Conservation (phyloP, 495 filamentous ascomycete species). For the Daldinia decipiens region DNA sequence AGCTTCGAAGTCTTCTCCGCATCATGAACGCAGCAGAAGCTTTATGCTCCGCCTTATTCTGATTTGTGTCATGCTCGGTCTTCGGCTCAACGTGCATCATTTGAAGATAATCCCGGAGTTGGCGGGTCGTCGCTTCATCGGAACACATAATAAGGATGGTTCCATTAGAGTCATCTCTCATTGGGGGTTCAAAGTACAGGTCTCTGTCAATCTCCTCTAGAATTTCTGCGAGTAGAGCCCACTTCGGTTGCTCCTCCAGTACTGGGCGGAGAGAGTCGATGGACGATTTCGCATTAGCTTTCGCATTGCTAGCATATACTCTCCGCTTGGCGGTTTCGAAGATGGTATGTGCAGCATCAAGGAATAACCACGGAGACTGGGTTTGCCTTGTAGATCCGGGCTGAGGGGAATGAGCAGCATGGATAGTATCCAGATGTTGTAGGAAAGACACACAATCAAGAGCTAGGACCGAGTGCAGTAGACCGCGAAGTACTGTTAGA, state of each 20-base stretch:
- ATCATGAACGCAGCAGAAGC: slow-evolving; percentile 88
- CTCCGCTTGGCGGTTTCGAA: slow-evolving; percentile 90
- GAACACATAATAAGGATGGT: slow-evolving; percentile 95
- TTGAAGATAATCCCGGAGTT: slow-evolving; percentile 90
- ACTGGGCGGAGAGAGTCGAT: slow-evolving; percentile 82
- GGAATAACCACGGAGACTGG: slow-evolving; percentile 95
- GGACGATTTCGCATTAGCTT: slow-evolving; percentile 53
- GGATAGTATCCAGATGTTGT: slow-evolving; percentile 92
- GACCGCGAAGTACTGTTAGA: slow-evolving; percentile 82
- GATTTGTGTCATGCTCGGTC: slow-evolving; percentile 51
- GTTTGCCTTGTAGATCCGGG: slow-evolving; percentile 87
- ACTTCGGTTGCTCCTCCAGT: slow-evolving; percentile 94
- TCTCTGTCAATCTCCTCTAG: slow-evolving; percentile 94
- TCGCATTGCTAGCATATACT: slow-evolving; percentile 73
- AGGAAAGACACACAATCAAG: slow-evolving; percentile 93
- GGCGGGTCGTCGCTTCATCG: slow-evolving; percentile 85
- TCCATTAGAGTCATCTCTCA: slow-evolving; percentile 85
- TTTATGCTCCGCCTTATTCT: slow-evolving; percentile 62
- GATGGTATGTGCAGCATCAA: slow-evolving; percentile 93
- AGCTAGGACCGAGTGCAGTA: slow-evolving; percentile 85
- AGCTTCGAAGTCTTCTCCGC: slow-evolving; percentile 84
- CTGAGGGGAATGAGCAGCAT: slow-evolving; percentile 87
- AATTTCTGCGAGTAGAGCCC: slow-evolving; percentile 84
- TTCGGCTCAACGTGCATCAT: slow-evolving; percentile 82
- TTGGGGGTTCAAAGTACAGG: slow-evolving; percentile 79